Conservation (phyloP, 2,329 filamentous ascomycete genomes). For the Botrytis aclada region DNA sequence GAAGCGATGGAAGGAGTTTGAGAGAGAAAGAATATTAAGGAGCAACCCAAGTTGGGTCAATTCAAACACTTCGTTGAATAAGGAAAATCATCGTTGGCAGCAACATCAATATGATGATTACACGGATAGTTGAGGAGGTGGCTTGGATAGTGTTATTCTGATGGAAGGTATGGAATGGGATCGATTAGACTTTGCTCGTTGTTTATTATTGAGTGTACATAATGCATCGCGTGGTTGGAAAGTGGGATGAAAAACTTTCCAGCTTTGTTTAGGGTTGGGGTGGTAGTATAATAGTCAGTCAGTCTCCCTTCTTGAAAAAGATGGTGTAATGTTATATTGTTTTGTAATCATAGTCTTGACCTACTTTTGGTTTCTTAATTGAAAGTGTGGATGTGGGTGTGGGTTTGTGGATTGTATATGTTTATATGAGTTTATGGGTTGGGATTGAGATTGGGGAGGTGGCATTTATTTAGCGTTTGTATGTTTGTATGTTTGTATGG, state of each 20-base stretch:
- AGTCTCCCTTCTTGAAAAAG: background rate
- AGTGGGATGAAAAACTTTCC: background rate
- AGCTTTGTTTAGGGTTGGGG: background rate
- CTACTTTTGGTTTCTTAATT: background rate
- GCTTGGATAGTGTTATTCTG: background rate
- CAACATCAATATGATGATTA: slow-evolving; percentile 31
- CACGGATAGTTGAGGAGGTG: slow-evolving; percentile 24
- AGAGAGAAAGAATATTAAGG: slow-evolving; percentile 57
- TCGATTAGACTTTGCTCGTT: background rate
- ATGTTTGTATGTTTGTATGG: no score
- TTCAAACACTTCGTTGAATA: slow-evolving; percentile 23
- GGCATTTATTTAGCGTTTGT: background rate
- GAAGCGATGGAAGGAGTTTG: slow-evolving; percentile 98
- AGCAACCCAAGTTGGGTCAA: slow-evolving; percentile 24
- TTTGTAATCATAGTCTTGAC: background rate
- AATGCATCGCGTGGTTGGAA: background rate
- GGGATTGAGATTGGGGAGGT: background rate
- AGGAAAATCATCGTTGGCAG: slow-evolving; percentile 24
- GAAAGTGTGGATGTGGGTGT: background rate
- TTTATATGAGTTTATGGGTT: background rate
- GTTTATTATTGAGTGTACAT: slow-evolving; percentile 3
- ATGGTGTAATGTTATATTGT: background rate
- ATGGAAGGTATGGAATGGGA: background rate
- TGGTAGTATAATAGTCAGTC: background rate
- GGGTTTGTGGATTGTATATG: background rate